Evolutionary conservation across 1,284 basidiomycete genomes (phyloP), one percentile per base, ranked within the genome.

Genomic region (Tausonia pullulans): DNA sequence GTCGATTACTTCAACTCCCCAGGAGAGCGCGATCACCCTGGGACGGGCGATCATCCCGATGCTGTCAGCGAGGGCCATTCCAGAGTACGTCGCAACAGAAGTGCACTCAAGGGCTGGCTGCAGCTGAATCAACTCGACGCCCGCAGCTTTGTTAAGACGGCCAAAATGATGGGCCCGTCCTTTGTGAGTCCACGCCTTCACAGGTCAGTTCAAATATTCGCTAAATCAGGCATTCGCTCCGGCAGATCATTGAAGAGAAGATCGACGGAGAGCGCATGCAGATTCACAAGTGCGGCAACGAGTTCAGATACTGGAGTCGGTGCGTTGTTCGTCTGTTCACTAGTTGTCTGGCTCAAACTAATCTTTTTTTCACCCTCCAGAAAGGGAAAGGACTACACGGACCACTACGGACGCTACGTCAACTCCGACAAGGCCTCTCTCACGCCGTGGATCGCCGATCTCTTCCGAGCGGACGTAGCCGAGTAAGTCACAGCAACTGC

Each of bases 221-320:
- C 60, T 13, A 49, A 59, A 44, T 8, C 41, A 39, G 11, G 14
- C 4, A 6, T 16, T 56, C 13, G 6, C 6, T 40, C 4, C 3
- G 2, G 5, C 49, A 61, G 60, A 65, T 91, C 68, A 88, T 98
- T 57, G 93, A 97, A 73, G 94, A 98, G 77, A 98, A 97, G 74
- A 81, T 96, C 1, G 93, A 98, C 71, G 93, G 93, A 1, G 93
- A 98, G 74, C 80, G 94, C 43, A 92, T 97, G 75, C 94, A 97
- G 73, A 71, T 98, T 60, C 94, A 98, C 72, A 95, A 90, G 75
- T 81, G 86, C 59, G 89, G 87, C 2, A 86, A 88, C 66, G 84
- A 90, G 72, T 97, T 88, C 73, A 89, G 87, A 70, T 97, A 94
- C 72, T 93, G 86, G 72, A 96, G 92, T 8, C 83, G 90, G 90